Evolutionary conservation across 2,329 filamentous ascomycete genomes (phyloP), one percentile per base, ranked within the genome.

Genomic region (Fonsecaea multimorphosa): DNA sequence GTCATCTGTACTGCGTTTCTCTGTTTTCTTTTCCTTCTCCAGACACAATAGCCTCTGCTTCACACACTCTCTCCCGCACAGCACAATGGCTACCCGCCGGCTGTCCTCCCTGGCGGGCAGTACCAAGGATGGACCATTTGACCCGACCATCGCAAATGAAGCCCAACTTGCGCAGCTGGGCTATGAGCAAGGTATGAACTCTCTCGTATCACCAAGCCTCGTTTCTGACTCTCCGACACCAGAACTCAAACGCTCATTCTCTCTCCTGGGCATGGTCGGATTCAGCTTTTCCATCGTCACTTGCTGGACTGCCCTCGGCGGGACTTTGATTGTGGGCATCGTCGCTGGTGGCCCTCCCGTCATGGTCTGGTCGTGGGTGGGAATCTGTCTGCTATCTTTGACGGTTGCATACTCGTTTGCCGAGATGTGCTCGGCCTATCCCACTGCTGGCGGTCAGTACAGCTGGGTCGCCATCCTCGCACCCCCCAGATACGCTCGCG

Each of bases 211-310:
- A n/a, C n/a, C 16, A n/a, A 14, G 19, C 24, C 19, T 55, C 29
- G 5, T 53, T 59, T n/a, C 58, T 57, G 34, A 63, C 38, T n/a
- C n/a, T 55, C n/a, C 36, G 29, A 40, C 4, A 84, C 29, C 29
- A 31, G 84, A 87, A 73, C 79, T 87, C 69, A 85, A 85, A 72
- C 82, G 85, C 8, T 83, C 79, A 8, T 87, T 87, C 69, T 78
- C 82, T 9, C 73, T 86, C 5, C 69, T 86, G 31, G 84, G 84
- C 38, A 87, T 87, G 83, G 79, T 87, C 36, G 85, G 84, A 0
- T 87, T 87, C 75, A 82, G 80, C 53, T 87, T 87, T 74, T 83
- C 80, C 63, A 84, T 87, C 53, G 83, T 87, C 51, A 86, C 85
- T 34, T 83, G 79, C 72, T 87, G 85, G 85, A 84, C 82, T 34